phyloP scores from a whole-genome alignment of 208 protist species.

The Vickermania ingenoplastis region DNA sequence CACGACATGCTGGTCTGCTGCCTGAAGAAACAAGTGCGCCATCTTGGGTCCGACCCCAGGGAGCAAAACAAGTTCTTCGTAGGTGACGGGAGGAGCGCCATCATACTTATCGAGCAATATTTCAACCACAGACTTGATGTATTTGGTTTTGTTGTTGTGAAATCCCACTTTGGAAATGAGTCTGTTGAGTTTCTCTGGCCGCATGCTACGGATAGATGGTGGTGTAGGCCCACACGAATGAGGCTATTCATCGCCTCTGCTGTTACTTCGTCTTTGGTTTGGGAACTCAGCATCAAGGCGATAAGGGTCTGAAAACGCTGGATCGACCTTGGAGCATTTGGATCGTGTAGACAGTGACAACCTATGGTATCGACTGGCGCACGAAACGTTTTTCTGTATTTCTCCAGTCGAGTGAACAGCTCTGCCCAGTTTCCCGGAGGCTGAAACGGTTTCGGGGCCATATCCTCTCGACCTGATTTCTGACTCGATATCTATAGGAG shows the following conservation, averaged over 20 bases:
- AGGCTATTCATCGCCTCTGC: slow-evolving; percentile 74
- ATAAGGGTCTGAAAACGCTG: slow-evolving; percentile 87
- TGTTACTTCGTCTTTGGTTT: slow-evolving; percentile 92
- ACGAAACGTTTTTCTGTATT: slow-evolving; percentile 33
- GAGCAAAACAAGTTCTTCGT: slow-evolving; percentile 74
- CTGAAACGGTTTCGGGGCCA: slow-evolving; percentile 9
- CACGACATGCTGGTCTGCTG: slow-evolving; percentile 48
- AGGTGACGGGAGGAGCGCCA: slow-evolving; percentile 59
- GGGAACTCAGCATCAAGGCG: slow-evolving; percentile 90
- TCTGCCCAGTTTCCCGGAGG: slow-evolving; percentile 65
- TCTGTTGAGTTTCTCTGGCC: slow-evolving; percentile 39
- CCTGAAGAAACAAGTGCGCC: slow-evolving; percentile 89
- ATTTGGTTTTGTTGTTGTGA: slow-evolving; percentile 86
- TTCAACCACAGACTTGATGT: slow-evolving; percentile 70
- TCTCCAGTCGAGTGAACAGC: slow-evolving; percentile 45
- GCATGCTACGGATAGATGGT: slow-evolving; percentile 29
- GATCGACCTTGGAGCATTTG: slow-evolving; percentile 29
- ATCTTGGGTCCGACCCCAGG: slow-evolving; percentile 94
- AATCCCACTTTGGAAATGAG: slow-evolving; percentile 88
- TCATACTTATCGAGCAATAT: slow-evolving; percentile 68
- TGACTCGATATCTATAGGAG: too few species aligned
- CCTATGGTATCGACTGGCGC: slow-evolving; percentile 90
- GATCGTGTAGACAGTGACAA: slow-evolving; percentile 65
- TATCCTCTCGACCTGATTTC: slow-evolving; percentile 5
- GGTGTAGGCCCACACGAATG: slow-evolving; percentile 29